Conservation (phyloP, 2,329 filamentous ascomycete species). For the Penicillium sp. region DNA sequence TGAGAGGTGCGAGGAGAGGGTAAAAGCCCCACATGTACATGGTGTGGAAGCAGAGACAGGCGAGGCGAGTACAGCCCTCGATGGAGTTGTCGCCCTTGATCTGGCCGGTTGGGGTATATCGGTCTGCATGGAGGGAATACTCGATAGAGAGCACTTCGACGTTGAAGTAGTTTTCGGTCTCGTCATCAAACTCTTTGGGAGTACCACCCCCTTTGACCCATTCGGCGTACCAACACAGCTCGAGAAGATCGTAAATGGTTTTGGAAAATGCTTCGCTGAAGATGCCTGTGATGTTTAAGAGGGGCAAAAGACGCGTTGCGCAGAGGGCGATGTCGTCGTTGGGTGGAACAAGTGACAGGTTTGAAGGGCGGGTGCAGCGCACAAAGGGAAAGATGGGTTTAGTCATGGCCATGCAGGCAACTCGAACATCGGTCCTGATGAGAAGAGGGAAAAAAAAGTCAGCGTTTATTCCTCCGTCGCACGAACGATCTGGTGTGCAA, state of each 20-base stretch:
- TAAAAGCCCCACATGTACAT: conserved; percentile 37
- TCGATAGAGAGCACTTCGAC: conserved; percentile 36
- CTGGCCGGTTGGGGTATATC: conserved; percentile 30
- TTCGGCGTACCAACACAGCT: conserved; percentile 34
- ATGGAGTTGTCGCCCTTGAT: conserved; percentile 32
- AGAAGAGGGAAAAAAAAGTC: conserved; percentile 2
- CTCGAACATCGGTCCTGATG: conserved; percentile 36
- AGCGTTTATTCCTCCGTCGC: background rate
- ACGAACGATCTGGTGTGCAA: conserved; percentile 1
- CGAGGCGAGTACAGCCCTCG: conserved; percentile 35
- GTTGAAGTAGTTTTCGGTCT: conserved; percentile 37
- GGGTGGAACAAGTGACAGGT: conserved; percentile 26
- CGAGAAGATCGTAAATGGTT: conserved; percentile 31
- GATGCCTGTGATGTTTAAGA: conserved; percentile 32
- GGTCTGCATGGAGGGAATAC: conserved; percentile 33
- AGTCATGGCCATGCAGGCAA: conserved; percentile 34
- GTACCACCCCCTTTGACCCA: conserved; percentile 29
- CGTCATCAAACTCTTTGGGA: conserved; percentile 28
- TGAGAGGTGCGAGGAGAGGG: conserved; percentile 29
- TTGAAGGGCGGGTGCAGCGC: conserved; percentile 28
- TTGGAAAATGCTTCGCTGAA: conserved; percentile 28
- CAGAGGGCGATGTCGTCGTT: conserved; percentile 25
- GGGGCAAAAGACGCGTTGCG: conserved; percentile 29
- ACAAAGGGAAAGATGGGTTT: conserved; percentile 37
- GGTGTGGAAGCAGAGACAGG: conserved; percentile 36